phyloP scores from a whole-genome alignment of 257 asterid genomes.

The Ilex aquifolium region DNA sequence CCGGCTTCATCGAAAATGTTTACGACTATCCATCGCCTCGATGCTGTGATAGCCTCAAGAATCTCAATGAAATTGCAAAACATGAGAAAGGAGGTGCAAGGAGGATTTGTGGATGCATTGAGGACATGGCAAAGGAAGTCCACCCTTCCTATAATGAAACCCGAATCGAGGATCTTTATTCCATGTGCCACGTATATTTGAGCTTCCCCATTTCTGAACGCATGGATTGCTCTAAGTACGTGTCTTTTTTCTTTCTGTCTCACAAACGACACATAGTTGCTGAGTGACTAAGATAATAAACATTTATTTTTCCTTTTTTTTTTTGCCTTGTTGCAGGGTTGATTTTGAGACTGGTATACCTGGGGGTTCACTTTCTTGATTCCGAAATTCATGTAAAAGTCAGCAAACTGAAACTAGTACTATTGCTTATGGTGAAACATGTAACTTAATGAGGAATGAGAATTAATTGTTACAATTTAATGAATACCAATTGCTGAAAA shows the following conservation, averaged over 20 bases:
- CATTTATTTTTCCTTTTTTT: not conserved
- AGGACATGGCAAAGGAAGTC: slow-evolving; percentile 7
- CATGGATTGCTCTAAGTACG: slow-evolving; percentile 32
- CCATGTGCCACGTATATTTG: slow-evolving; percentile 24
- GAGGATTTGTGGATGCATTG: slow-evolving; percentile 32
- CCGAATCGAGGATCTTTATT: slow-evolving; percentile 23
- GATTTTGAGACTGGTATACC: too few relatives aligned
- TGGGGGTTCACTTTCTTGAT: too few relatives aligned
- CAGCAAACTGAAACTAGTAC: too few relatives aligned
- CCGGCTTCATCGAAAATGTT: slow-evolving; percentile 10
- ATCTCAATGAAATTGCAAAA: slow-evolving; percentile 15
- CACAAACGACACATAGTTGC: not conserved
- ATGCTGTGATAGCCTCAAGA: slow-evolving; percentile 16
- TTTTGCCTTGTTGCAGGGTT: not conserved
- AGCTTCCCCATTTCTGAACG: slow-evolving; percentile 39
- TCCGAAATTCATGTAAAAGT: too few relatives aligned
- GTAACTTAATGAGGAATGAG: too few relatives aligned
- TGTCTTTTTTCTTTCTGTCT: not conserved
- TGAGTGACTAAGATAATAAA: not conserved
- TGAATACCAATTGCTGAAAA: too few relatives aligned
- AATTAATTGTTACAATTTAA: too few relatives aligned
- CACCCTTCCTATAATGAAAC: slow-evolving; percentile 2
- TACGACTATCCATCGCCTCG: not conserved
- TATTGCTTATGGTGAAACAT: too few relatives aligned
- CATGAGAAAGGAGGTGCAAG: slow-evolving; percentile 8